phyloP scores from a whole-genome alignment of 345 rosid species.

The Brassica nigra region DNA sequence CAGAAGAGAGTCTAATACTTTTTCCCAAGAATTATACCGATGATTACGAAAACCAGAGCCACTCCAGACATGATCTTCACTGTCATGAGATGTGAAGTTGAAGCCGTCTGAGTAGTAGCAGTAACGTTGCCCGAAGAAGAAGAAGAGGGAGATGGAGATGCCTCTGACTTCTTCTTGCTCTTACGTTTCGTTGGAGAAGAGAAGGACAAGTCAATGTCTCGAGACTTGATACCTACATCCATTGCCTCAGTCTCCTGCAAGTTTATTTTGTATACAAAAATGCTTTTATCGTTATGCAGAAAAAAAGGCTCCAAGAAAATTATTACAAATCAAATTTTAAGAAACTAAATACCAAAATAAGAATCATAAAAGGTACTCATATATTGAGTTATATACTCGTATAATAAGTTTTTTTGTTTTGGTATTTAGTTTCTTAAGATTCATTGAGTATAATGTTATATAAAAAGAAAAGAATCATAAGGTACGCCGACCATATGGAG shows the following conservation, averaged over 20 bases:
- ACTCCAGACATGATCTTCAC: slow-evolving; percentile 62
- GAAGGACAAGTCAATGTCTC: slow-evolving; percentile 61
- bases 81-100: slow-evolving; percentile 47
- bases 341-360: neutral
- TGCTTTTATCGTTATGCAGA: slow-evolving; percentile 8
- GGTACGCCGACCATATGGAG: slow-evolving; percentile 38
- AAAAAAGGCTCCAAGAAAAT: neutral
- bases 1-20: slow-evolving; percentile 51
- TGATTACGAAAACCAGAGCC: slow-evolving; percentile 68
- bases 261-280: neutral
- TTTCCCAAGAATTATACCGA: slow-evolving; percentile 82
- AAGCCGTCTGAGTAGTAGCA: slow-evolving; percentile 35
- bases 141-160: slow-evolving; percentile 49
- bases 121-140: slow-evolving; percentile 29
- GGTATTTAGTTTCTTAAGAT: too few relatives aligned
- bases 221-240: slow-evolving; percentile 61
- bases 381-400: too few relatives aligned
- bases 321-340: neutral
- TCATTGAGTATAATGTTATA: too few relatives aligned
- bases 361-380: too few relatives aligned
- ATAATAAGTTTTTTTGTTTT: too few relatives aligned
- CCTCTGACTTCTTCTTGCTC: slow-evolving; percentile 73
- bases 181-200: slow-evolving; percentile 72
- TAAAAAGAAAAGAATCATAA: slow-evolving; percentile 1
- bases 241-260: slow-evolving; percentile 49